These are phyloP conservation scores for Penicillium paneum DNA, from an alignment of 2,329 filamentous ascomycete genomes.

Conservation along the genomic window DNA sequence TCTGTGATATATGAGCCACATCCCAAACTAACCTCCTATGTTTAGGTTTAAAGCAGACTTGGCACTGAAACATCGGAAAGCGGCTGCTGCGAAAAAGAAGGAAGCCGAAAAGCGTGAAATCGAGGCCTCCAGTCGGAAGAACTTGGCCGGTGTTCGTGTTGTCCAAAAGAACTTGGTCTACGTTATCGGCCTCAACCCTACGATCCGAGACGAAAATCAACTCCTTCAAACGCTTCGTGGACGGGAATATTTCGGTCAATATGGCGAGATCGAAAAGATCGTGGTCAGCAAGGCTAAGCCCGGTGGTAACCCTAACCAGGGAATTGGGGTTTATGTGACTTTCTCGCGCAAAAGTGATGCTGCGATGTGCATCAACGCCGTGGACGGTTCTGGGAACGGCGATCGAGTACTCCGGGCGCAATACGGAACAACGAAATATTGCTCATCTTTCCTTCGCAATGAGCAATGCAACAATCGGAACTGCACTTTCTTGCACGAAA, in stretches of 20 bases:
- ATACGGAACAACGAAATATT: slow-evolving; percentile 95
- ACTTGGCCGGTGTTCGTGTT: slow-evolving; percentile 89
- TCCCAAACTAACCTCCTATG: slow-evolving; percentile 23
- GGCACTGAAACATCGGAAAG: slow-evolving; percentile 78
- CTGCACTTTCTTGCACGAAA: slow-evolving; percentile 97
- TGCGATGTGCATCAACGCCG: slow-evolving; percentile 80
- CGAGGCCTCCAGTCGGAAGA: slow-evolving; percentile 92
- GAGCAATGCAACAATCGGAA: slow-evolving; percentile 93
- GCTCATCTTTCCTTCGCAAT: slow-evolving; percentile 90
- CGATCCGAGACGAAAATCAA: slow-evolving; percentile 80
- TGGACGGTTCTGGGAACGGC: slow-evolving; percentile 88
- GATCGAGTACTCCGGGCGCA: slow-evolving; percentile 74
- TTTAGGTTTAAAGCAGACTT: slow-evolving; percentile 50
- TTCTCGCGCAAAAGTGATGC: slow-evolving; percentile 91
- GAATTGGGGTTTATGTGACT: slow-evolving; percentile 96
- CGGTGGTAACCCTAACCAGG: slow-evolving; percentile 65
- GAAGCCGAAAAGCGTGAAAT: slow-evolving; percentile 95
- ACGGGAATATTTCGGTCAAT: slow-evolving; percentile 93
- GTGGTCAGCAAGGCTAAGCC: slow-evolving; percentile 96
- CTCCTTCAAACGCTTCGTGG: slow-evolving; percentile 86
- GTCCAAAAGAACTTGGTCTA: slow-evolving; percentile 99
- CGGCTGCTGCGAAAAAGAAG: slow-evolving; percentile 83
- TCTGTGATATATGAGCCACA: background rate
- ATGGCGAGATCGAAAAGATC: slow-evolving; percentile 97
- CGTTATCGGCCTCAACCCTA: slow-evolving; percentile 89